Base-by-base conservation (phyloP, 2,329 filamentous ascomycete species). In the Pseudogymnoascus sp. region DNA sequence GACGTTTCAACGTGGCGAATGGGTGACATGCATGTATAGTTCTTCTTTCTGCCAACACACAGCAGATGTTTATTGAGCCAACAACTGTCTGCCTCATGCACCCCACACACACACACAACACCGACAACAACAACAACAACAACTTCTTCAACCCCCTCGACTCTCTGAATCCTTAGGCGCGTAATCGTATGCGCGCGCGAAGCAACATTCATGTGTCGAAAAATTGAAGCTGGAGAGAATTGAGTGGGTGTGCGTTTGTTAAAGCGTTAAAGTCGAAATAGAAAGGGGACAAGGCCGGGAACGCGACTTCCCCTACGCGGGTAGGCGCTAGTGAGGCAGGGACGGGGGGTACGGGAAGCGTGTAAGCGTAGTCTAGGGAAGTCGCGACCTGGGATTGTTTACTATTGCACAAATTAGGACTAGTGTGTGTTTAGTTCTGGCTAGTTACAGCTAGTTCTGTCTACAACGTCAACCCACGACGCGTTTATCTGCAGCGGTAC, bases 311-410 rank as follows among this genome's bases (percentile, higher is more conserved):
- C 46, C 46, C n/a, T 53, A 16, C 26, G 46, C 46, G 46, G 46
- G 26, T 53, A 16, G 46, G 26, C 26, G 46, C 46, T 53, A 53
- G 46, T 43, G 46, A 53, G 46, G 46, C 46, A 53, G 46, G 46
- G 46, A 53, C 46, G 8, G 46, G 46, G 46, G 46, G 26, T 19
- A 16, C 16, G 38, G 38, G 38, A 33, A 33, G 31, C 31, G 31
- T 33, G 31, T 33, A 33, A 33, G 31, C 37, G n/a, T 40, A 40
- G n/a, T 16, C n/a, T 6, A 22, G 19, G 40, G 26, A 53, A 53
- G 46, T 53, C 46, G 46, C 46, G 46, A 53, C 46, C 46, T 53
- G 46, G 46, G 46, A 53, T 53, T 53, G 46, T 53, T 53, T 53
- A 53, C 46, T 53, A 28, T 53, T 53, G 46, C 4, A 31, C 46